phyloP scores from a whole-genome alignment of 306 rosid genomes.

The Hippophae rhamnoides region DNA sequence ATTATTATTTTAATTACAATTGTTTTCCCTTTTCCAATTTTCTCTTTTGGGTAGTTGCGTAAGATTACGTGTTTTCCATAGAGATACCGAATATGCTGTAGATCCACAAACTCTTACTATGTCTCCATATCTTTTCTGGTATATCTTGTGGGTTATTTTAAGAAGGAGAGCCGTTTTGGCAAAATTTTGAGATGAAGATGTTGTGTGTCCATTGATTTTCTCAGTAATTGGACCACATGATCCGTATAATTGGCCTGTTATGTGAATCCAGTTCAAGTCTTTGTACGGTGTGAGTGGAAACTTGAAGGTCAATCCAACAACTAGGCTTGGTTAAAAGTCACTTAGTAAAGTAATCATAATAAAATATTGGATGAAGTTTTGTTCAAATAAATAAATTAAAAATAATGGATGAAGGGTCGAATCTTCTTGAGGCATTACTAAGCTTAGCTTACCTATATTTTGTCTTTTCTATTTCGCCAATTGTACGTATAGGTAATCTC shows the following conservation, averaged over 20 bases:
- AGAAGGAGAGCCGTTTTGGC: neutral
- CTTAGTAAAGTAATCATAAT: too few relatives aligned
- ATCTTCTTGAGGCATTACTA: too few relatives aligned
- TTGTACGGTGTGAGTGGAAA: constrained; percentile 5
- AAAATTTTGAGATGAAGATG: neutral
- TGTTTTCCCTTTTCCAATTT: neutral
- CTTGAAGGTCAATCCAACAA: neutral
- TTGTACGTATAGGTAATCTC: too few relatives aligned
- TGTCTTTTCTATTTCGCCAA: too few relatives aligned
- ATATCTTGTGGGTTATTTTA: neutral
- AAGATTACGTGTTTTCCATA: too few relatives aligned
- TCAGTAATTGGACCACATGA: neutral
- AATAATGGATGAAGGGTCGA: too few relatives aligned
- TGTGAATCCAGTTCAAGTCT: neutral
- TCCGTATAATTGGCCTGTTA: constrained; percentile 1
- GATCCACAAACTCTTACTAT: neutral
- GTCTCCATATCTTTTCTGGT: neutral
- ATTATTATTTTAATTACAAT: neutral
- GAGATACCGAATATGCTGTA: too few relatives aligned
- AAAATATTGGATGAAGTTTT: too few relatives aligned
- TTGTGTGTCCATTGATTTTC: neutral
- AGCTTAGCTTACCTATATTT: too few relatives aligned
- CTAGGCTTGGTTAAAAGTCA: neutral
- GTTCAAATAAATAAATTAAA: too few relatives aligned
- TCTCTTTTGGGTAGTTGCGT: too few relatives aligned